phyloP scores from a whole-genome alignment of 306 rosid genomes.

The Rosa lucieae region DNA sequence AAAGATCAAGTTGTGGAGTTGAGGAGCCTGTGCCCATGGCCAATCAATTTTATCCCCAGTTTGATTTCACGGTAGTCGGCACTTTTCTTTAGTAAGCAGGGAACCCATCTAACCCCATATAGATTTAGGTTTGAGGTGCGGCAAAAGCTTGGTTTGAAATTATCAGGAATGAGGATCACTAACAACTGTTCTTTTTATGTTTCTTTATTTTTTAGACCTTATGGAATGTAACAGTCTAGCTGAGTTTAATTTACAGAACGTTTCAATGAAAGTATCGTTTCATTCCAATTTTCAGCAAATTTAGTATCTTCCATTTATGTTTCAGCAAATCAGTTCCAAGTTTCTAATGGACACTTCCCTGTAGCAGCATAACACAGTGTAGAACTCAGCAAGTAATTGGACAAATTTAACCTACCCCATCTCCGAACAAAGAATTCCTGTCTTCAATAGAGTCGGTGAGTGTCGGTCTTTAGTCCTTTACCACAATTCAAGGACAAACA shows the following conservation, averaged over 20 bases:
- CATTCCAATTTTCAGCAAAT: not conserved
- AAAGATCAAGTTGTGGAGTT: constrained; percentile 22
- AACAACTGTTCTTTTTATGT: constrained; percentile 4
- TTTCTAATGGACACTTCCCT: not conserved
- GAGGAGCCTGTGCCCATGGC: constrained; percentile 10
- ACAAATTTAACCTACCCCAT: not conserved
- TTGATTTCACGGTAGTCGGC: not conserved
- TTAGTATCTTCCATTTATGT: not conserved
- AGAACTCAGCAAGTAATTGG: not conserved
- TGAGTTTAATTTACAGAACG: constrained; percentile 2
- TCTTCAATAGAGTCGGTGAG: no score
- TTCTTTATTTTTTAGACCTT: not conserved
- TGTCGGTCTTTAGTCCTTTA: no score
- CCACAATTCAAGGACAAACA: no score
- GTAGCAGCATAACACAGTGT: not conserved
- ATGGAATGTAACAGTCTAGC: not conserved
- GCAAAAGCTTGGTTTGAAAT: not conserved
- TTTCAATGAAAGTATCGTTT: not conserved
- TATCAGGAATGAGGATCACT: constrained; percentile 1
- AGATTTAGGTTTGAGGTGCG: not conserved
- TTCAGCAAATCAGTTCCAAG: not conserved
- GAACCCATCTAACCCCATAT: not conserved
- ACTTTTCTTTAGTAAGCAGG: not conserved
- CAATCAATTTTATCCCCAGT: constrained; percentile 14
- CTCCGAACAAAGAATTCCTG: no score